Evolutionary conservation across 257 asterid species (phyloP).

Genomic region (Fraxinus quadrangulata): DNA sequence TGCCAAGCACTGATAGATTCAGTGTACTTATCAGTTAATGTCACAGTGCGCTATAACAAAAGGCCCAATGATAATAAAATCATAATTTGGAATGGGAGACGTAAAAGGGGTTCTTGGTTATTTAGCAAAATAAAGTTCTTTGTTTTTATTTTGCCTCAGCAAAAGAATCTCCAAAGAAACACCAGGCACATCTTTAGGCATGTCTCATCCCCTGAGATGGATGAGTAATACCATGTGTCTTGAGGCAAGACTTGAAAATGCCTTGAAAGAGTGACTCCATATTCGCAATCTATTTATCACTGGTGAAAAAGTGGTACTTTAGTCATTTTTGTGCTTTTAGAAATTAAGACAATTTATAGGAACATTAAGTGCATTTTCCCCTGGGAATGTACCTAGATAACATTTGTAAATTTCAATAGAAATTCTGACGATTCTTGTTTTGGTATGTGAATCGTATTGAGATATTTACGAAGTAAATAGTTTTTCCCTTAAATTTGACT

Average conservation of each 20-base stretch:
- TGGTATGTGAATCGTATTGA: neutral
- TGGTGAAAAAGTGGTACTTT: neutral
- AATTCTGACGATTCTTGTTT: neutral
- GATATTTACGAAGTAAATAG: neutral
- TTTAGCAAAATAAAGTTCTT: neutral
- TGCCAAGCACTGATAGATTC: neutral
- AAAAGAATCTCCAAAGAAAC: neutral
- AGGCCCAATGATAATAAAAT: neutral
- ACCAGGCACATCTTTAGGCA: neutral
- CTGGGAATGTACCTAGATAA: slow-evolving; percentile 7
- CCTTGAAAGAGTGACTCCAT: neutral
- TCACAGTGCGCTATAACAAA: neutral
- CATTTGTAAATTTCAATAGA: neutral
- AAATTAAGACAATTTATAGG: slow-evolving; percentile 2
- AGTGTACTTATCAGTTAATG: neutral
- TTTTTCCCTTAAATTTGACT: neutral
- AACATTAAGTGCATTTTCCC: neutral
- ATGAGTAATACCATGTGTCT: neutral
- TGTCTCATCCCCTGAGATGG: neutral
- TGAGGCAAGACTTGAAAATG: neutral
- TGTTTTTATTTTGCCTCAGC: neutral
- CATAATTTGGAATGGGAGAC: neutral
- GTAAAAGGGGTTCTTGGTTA: neutral
- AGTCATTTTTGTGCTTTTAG: neutral
- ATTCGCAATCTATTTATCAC: neutral